Base-by-base conservation (phyloP, 2,329 filamentous ascomycete species). In the Colletotrichum sojae region DNA sequence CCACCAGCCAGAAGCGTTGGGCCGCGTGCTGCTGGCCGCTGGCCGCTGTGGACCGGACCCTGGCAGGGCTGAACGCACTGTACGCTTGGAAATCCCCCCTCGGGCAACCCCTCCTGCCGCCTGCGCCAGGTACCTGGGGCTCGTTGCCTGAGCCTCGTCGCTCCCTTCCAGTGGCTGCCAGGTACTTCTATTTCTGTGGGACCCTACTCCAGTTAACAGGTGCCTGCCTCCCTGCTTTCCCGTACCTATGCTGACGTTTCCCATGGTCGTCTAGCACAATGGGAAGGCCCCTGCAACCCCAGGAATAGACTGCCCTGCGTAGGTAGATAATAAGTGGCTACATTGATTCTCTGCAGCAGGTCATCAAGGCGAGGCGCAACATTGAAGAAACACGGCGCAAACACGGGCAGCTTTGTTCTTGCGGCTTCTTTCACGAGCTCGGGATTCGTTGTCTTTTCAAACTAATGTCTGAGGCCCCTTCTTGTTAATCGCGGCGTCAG, bases 31-130 rank as follows among this genome's bases (percentile, higher is more conserved):
- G 31, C 31, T 36, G 31, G 31, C 10, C 31, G 31, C 31, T 36
- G 66, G 18, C 53, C 45, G 45, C 62, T 61, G 55, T 62, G 55
- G 62, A 65, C 54, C 66, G 61, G 63, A 70, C 67, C 67, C 67
- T 70, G 56, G 67, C 67, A 70, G 63, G 67, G 67, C 67, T 70
- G 67, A 70, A 63, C 57, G 63, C 62, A 61, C 54, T 57, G 53
- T 51, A 59, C 53, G 18, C 25, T 16, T 43, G 48, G 31, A 27
- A 59, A 60, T 31, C 58, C 58, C 49, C 25, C 45, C 31, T 22
- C 62, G 22, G 22, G 12, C 51, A 45, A 18, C 62, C 51, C 46
- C 27, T 36, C 18, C 45, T 45, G n/a, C 13, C 22, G 22, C 20
- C 25, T 25, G 43, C n/a, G 45, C 61, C 58, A 67, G 45, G 43